Evolutionary conservation across 169 alveolate species (phyloP).

Genomic region (Cryptosporidium canis): DNA sequence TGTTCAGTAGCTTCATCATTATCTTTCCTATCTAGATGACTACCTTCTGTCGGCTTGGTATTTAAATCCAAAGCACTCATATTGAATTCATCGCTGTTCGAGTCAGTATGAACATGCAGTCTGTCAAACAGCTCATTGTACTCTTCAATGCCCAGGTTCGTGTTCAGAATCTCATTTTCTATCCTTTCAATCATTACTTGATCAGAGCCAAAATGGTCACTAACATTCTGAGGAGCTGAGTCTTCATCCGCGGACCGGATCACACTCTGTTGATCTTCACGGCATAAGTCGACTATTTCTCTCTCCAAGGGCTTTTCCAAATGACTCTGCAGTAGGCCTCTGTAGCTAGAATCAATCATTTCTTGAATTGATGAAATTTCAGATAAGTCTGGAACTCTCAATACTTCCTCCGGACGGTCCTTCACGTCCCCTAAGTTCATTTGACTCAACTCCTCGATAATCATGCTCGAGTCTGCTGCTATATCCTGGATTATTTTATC

Average conservation of each 20-base stretch:
- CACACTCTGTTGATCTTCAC: neutral
- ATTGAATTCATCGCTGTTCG: neutral
- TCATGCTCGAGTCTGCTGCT: neutral
- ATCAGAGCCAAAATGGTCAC: neutral
- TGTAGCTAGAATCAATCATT: neutral
- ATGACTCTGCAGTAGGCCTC: neutral
- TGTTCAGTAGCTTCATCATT: neutral
- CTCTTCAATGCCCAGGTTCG: conserved; percentile 3
- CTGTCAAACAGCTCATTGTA: neutral
- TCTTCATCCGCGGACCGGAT: neutral
- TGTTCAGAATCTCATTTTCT: conserved; percentile 1
- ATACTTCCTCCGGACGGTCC: neutral
- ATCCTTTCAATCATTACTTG: conserved; percentile 12
- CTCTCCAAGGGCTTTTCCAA: neutral
- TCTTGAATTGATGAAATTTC: neutral
- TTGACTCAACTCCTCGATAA: neutral
- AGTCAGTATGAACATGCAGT: neutral
- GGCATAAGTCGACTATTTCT: neutral
- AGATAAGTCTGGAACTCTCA: neutral
- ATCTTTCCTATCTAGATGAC: neutral
- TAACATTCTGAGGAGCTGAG: neutral
- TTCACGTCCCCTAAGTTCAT: neutral
- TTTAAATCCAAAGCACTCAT: neutral
- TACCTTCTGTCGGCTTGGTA: neutral
- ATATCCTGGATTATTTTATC: neutral